Percentiles rank a stretch among this genome's conserved stretches.
Conservation (phyloP, 192 early-diverging fungal species). For the Glomus cerebriforme region DNA sequence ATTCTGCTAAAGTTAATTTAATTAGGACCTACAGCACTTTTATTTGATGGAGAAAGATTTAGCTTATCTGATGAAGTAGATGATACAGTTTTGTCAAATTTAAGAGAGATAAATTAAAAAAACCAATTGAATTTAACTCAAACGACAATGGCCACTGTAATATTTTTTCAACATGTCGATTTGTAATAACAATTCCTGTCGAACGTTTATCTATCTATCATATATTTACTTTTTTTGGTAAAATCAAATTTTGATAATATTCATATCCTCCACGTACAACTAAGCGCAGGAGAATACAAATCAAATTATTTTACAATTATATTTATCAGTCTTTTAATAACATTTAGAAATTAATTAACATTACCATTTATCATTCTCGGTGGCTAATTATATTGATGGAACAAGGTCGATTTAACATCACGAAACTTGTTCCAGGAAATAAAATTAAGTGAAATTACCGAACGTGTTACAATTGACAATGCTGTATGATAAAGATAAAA, state of each 20-base stretch:
- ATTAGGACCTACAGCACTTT: slow-evolving; percentile 24
- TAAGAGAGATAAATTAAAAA: not conserved
- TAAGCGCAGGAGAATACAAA: not conserved
- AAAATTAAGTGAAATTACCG: slow-evolving; percentile 32
- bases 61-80: not conserved
- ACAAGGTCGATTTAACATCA: slow-evolving; percentile 49
- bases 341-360: too few species aligned
- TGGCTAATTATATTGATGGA: slow-evolving; percentile 48
- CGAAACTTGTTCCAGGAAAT: slow-evolving; percentile 1
- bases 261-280: slow-evolving; percentile 5
- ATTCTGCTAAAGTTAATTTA: too few species aligned
- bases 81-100: not conserved
- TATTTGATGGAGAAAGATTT: slow-evolving; percentile 9
- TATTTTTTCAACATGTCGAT: slow-evolving; percentile 11
- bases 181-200: slow-evolving; percentile 11
- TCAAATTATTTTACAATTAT: not conserved
- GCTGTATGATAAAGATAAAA: too few species aligned
- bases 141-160: slow-evolving; percentile 7
- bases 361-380: slow-evolving; percentile 34
- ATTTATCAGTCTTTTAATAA: too few species aligned
- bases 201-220: not conserved
- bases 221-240: not conserved
- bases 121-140: slow-evolving; percentile 8
- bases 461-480: too few species aligned
- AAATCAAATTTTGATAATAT: not conserved